phyloP scores from a whole-genome alignment of 768 basidiomycete genomes.

The Mycena belliarum region DNA sequence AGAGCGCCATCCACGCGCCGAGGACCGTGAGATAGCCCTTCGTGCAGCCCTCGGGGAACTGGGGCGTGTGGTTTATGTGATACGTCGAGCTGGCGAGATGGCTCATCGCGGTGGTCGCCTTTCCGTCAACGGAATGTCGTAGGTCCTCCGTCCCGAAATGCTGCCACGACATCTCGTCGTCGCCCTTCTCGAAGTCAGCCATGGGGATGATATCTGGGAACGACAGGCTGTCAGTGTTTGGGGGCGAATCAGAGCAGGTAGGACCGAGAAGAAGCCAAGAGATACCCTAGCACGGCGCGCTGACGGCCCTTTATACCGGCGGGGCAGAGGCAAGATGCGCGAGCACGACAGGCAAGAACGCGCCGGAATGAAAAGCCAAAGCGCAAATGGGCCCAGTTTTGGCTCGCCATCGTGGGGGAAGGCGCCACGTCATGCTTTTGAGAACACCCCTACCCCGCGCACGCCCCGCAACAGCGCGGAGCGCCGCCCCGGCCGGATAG shows the following conservation, averaged over 20 bases:
- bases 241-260: slow-evolving; percentile 1
- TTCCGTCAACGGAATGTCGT: slow-evolving; percentile 19
- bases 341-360: neutral
- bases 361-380: slow-evolving; percentile 16
- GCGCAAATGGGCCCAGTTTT: slow-evolving; percentile 17
- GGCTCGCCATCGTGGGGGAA: slow-evolving; percentile 18
- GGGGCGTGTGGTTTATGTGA: slow-evolving; percentile 13
- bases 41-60: slow-evolving; percentile 32
- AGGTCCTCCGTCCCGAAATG: slow-evolving; percentile 22
- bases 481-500: slow-evolving; percentile 13
- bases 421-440: slow-evolving; percentile 19
- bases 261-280: neutral
- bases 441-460: slow-evolving; percentile 9
- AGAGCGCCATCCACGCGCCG: slow-evolving; percentile 66
- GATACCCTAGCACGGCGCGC: neutral
- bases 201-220: slow-evolving; percentile 16
- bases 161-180: slow-evolving; percentile 23
- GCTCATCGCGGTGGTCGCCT: slow-evolving; percentile 19
- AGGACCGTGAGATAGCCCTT: slow-evolving; percentile 52
- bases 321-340: neutral
- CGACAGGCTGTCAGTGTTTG: slow-evolving; percentile 16
- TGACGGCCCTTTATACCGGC: slow-evolving; percentile 12
- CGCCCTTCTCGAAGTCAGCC: slow-evolving; percentile 11
- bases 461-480: slow-evolving; percentile 17
- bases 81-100: slow-evolving; percentile 16